A percentile compares a stretch with the other conserved stretches of the same genome.
These are phyloP conservation scores for Emydomyces testavorans DNA, from an alignment of 2,329 filamentous ascomycete genomes.

Conservation along the genomic window DNA sequence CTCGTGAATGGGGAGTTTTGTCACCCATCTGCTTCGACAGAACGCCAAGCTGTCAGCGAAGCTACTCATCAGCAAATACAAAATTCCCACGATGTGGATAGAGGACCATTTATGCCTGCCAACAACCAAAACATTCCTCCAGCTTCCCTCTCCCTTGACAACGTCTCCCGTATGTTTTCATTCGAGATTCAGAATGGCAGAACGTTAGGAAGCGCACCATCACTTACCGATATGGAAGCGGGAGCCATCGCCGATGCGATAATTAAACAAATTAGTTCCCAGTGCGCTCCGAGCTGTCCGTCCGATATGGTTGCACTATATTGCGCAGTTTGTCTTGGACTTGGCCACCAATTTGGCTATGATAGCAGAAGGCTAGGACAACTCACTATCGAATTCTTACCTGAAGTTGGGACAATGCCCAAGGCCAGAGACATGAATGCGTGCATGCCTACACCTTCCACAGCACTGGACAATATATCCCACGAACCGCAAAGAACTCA, in stretches of 20 bases:
- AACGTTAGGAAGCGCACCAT: constrained; percentile 21
- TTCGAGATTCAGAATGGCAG: constrained; percentile 24
- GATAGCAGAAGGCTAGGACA: constrained; percentile 19
- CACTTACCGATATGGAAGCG: constrained; percentile 26
- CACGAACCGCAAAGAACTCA: neutral
- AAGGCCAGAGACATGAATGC: constrained; percentile 1
- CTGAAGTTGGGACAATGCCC: neutral
- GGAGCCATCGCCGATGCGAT: constrained; percentile 24
- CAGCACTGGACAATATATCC: neutral
- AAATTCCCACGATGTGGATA: neutral
- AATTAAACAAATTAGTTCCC: constrained; percentile 23
- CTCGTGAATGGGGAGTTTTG: constrained; percentile 4
- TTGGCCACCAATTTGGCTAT: constrained; percentile 28
- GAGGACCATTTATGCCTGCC: neutral
- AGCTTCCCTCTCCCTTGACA: constrained; percentile 21
- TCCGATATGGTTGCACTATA: constrained; percentile 20
- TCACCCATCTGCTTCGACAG: neutral
- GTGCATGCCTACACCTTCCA: constrained; percentile 1
- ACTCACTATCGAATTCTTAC: constrained; percentile 23
- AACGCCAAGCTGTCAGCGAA: neutral
- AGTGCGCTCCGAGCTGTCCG: constrained; percentile 23
- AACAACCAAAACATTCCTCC: neutral
- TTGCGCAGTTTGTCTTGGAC: constrained; percentile 28
- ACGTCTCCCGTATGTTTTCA: constrained; percentile 26
- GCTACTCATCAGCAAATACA: neutral